Evolutionary conservation across 2,329 filamentous ascomycete species (phyloP), one percentile per base, ranked within the genome.

Genomic region (Orbilia quercus): DNA sequence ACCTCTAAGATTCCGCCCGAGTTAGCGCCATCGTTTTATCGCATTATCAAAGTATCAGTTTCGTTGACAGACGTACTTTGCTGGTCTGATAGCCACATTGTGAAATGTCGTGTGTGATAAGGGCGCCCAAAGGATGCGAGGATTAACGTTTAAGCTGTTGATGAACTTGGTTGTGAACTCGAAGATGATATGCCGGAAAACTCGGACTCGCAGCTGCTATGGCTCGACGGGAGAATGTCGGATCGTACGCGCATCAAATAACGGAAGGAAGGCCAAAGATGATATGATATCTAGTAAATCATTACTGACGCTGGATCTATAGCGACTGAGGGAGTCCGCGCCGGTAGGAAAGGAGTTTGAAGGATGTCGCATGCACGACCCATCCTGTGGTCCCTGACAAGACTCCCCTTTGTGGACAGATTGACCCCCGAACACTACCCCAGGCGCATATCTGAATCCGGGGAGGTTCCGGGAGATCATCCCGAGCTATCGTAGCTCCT

Each of bases 71-170:
- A 84, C 90, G 79, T 86, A 96, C 94, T 98, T 82, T 98, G 94
- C 80, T 90, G 88, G 83, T 98, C 94, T 78, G 93, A 91, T 79
- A 98, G 86, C 94, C 94, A 98, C 91, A 96, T 96, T 88, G 87
- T 47, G n/a, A 54, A 1, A 14, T 14, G 22, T 62, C 18, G 7
- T 5, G 14, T 40, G 31, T 9, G 18, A 31, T 28, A 7, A 31
- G 28, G 28, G 9, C 28, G 28, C 28, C 28, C 5, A 31, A 31
- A 14, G 23, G 55, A 23, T 23, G 12, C 5, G n/a, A 55, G 18
- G 20, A 53, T 9, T 16, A n/a, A n/a, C n/a, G n/a, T n/a, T n/a
- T n/a, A n/a, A n/a, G n/a, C n/a, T n/a, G n/a, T 53, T 11, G 48
- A 14, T n/a, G 48, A 40, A 23, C 12, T 14, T 31, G 23, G 18